Conservation (phyloP, 2,329 filamentous ascomycete species). For the Colletotrichum lini region DNA sequence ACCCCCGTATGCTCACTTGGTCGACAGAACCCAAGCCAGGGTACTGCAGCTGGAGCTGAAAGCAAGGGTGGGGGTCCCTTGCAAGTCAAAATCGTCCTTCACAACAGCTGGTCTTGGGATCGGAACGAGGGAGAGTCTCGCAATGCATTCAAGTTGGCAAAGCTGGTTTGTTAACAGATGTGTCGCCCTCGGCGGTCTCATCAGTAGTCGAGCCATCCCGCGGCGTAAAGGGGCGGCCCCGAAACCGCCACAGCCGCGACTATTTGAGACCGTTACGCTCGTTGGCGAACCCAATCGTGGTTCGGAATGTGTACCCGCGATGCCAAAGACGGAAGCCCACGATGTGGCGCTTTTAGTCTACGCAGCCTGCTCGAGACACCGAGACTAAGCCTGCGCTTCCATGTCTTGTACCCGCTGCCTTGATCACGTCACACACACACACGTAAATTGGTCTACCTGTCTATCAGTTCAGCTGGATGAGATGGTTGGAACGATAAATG, state of each 20-base stretch:
- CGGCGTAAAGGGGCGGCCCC: background rate
- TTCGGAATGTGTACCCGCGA: constrained; percentile 1
- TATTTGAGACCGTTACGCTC: background rate
- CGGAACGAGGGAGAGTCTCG: background rate
- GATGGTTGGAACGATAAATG: no score
- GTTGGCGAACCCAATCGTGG: background rate
- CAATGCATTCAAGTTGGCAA: background rate
- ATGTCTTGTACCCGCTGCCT: no score
- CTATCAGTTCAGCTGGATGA: no score
- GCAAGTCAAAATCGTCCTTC: background rate
- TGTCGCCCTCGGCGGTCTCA: background rate
- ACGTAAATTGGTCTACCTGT: no score
- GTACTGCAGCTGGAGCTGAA: constrained; percentile 23
- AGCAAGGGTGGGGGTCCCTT: background rate
- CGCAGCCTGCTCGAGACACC: no score
- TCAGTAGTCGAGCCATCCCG: background rate
- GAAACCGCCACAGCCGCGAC: constrained; percentile 13
- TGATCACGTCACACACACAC: no score
- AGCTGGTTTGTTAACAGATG: no score
- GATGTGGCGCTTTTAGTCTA: no score
- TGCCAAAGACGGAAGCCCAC: no score
- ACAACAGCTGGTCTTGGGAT: background rate
- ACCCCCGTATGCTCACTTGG: background rate
- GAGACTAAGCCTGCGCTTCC: no score
- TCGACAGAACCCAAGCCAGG: background rate